phyloP scores from a whole-genome alignment of 805 yeast species.

The Candida glaebosa region DNA sequence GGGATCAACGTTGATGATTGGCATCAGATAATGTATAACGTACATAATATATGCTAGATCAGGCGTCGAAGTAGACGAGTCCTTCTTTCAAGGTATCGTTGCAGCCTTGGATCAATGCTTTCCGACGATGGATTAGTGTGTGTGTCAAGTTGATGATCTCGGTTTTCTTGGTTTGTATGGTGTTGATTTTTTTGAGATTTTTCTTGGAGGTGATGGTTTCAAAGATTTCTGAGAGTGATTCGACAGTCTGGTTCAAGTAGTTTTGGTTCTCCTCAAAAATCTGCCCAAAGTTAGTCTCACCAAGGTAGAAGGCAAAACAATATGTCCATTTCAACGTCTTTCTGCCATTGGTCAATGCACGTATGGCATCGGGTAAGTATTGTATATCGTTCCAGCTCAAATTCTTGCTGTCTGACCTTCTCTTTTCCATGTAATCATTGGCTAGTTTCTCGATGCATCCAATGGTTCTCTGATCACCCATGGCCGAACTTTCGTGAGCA shows the following conservation, averaged over 20 bases:
- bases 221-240: conserved; percentile 61
- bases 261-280: conserved; percentile 72
- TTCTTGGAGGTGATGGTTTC: conserved; percentile 35
- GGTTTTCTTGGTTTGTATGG: conserved; percentile 34
- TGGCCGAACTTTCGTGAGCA: conserved; percentile 73
- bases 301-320: conserved; percentile 70
- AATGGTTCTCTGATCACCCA: conserved; percentile 64
- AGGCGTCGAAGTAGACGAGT: conserved; percentile 18
- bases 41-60: neutral
- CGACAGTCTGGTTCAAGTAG: conserved; percentile 61
- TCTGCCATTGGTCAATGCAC: conserved; percentile 62
- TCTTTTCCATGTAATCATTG: conserved; percentile 55
- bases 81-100: conserved; percentile 38
- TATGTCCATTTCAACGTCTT: conserved; percentile 87
- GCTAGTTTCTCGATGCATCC: conserved; percentile 62
- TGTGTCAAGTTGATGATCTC: conserved; percentile 42
- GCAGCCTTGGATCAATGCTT: conserved; percentile 42
- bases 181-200: conserved; percentile 20
- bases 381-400: conserved; percentile 85
- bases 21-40: neutral
- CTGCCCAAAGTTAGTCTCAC: conserved; percentile 48
- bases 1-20: neutral
- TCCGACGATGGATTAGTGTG: conserved; percentile 39
- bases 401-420: conserved; percentile 13
- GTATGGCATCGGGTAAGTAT: conserved; percentile 71